Percentiles rank a stretch among this genome's conserved stretches.
phyloP scores from a whole-genome alignment of 2,329 filamentous ascomycete genomes.

The Verticillium dahliae region DNA sequence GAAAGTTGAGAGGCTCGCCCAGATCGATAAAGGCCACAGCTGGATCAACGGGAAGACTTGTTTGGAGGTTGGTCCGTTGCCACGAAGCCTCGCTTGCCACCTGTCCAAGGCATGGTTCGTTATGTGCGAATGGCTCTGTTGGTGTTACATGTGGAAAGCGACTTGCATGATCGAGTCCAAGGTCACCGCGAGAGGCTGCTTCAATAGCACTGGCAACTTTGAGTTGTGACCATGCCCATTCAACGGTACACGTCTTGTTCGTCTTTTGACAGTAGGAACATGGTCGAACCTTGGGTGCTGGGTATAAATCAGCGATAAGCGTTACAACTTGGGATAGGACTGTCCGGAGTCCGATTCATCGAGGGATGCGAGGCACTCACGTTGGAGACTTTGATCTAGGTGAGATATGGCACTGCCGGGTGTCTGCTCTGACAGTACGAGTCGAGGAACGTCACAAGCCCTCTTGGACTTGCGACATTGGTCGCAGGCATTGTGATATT shows the following conservation, averaged over 20 bases:
- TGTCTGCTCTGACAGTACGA: not conserved
- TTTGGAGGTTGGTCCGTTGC: no score
- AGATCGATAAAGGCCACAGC: no score
- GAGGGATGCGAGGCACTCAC: not conserved
- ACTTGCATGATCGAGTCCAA: not conserved
- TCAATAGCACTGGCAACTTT: not conserved
- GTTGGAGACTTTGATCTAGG: not conserved
- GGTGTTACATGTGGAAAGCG: not conserved
- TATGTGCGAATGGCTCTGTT: not conserved
- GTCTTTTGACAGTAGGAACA: conserved; percentile 23
- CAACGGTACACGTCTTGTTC: conserved; percentile 20
- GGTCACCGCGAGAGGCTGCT: not conserved
- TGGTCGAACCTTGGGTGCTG: not conserved
- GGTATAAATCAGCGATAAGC: not conserved
- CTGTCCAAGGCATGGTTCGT: no score
- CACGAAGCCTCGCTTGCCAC: no score
- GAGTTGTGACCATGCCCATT: conserved; percentile 16
- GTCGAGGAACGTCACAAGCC: conserved; percentile 13
- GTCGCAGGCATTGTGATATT: conserved; percentile 16
- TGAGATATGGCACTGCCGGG: not conserved
- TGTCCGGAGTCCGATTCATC: no score
- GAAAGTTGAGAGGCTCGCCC: no score
- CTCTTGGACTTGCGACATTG: conserved; percentile 18
- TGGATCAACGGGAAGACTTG: no score
- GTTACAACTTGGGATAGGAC: no score